These are phyloP conservation scores for Mycosphaerella sp. DNA, from an alignment of 2,329 filamentous ascomycete species.

Conservation along the genomic window DNA sequence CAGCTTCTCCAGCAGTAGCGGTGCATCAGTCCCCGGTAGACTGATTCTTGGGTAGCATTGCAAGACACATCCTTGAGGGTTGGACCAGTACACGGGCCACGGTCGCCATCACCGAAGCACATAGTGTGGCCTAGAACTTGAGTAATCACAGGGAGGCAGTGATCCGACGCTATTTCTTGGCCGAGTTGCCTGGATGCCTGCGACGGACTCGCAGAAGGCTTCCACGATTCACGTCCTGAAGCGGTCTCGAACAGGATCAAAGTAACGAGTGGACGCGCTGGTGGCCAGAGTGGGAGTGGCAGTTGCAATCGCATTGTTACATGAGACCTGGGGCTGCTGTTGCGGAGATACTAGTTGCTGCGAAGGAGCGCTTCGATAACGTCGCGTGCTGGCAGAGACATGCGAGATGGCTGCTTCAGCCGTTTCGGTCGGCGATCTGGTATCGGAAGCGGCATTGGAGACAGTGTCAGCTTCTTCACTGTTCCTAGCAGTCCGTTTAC, in stretches of 20 bases:
- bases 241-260: conserved; percentile 12
- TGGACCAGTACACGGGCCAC: no score
- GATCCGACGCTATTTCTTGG: neutral
- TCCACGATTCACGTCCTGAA: conserved; percentile 10
- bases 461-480: conserved; percentile 8
- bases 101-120: no score
- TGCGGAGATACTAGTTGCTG: neutral
- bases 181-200: neutral
- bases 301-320: neutral
- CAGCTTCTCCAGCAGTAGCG: no score
- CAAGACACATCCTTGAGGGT: no score
- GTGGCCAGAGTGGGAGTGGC: neutral
- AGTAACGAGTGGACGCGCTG: neutral
- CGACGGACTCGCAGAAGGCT: neutral
- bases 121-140: no score
- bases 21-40: no score
- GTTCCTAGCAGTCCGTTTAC: conserved; percentile 1
- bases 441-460: conserved; percentile 6
- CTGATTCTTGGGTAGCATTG: no score
- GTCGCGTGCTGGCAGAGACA: neutral
- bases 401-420: conserved; percentile 2
- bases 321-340: neutral
- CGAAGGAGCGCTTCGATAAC: neutral
- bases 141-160: no score
- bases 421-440: neutral